Evolutionary conservation across 2,329 filamentous ascomycete species (phyloP), one percentile per base, ranked within the genome.

Genomic region (Fusarium paranaense): DNA sequence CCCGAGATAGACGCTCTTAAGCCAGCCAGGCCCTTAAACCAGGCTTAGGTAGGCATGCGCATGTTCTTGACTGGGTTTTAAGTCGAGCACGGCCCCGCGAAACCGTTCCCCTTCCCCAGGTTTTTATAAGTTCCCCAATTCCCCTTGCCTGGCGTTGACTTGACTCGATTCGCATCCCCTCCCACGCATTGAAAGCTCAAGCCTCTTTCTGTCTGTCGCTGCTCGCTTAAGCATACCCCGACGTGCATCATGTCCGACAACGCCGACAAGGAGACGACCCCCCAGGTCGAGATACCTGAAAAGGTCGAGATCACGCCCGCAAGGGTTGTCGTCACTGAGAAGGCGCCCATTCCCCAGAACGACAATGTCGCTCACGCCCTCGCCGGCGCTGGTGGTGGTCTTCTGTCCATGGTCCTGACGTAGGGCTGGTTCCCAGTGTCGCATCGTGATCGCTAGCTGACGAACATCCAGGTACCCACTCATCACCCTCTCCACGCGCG

Each of bases 321-420:
- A 33, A 74, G 47, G 54, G 56, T 75, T 20, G 71, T 69, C 22
- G 52, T 74, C 18, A 56, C 62, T 35, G 82, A 88, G 62, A 92
- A 92, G 77, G 87, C 91, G 54, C 89, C 91, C 56, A 86, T 93
- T 54, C 94, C 95, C 72, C 95, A 97, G 80, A 97, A 95, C 82
- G 96, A 98, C 88, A 98, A 98, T 87, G 95, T 98, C 81, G 95
- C 96, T 66, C 96, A 98, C 86, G 96, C 96, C 70, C 90, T 98
- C 68, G 94, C 95, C 66, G 96, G 96, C 76, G 94, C 95, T 60
- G 97, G 97, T 77, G 97, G 97, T 76, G 97, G 97, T 69, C 92
- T 99, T 67, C 86, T 98, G 68, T 98, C 97, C 77, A 99, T 98
- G 95, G 90, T 95, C 78, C 86, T 99, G 84, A 99, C 97, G 91